A percentile compares a stretch with the other conserved stretches of the same genome.
Evolutionary conservation across 2,329 filamentous ascomycete species (phyloP).

Genomic region (Pezicula carpinea): DNA sequence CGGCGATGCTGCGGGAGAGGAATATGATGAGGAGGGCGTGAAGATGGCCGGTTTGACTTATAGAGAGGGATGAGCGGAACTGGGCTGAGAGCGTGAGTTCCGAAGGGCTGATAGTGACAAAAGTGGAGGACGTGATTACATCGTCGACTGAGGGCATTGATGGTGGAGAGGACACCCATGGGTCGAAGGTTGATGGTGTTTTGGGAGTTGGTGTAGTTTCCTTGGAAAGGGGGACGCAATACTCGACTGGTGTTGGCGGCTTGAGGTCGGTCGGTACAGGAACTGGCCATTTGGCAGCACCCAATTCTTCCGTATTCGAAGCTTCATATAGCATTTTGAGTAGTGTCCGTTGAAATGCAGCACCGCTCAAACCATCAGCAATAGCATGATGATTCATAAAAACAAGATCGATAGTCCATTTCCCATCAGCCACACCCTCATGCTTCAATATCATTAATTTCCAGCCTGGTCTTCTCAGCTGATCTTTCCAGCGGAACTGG

Average conservation of each 20-base stretch:
- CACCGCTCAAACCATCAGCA: constrained; percentile 14
- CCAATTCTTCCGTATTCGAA: not conserved
- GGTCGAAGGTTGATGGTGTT: not conserved
- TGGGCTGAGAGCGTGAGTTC: constrained; percentile 1
- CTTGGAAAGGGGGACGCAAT: constrained; percentile 1
- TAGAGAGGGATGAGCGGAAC: constrained; percentile 5
- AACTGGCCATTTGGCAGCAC: constrained; percentile 9
- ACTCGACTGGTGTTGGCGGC: constrained; percentile 7
- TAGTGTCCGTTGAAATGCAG: constrained; percentile 16
- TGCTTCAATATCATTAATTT: constrained; percentile 14
- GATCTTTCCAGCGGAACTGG: constrained; percentile 12
- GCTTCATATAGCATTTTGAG: constrained; percentile 8
- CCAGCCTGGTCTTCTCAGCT: constrained; percentile 15
- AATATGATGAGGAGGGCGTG: constrained; percentile 15
- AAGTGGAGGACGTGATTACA: not conserved
- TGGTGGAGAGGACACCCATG: constrained; percentile 4
- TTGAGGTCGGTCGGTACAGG: constrained; percentile 2
- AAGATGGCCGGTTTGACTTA: constrained; percentile 18
- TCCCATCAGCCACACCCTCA: not conserved
- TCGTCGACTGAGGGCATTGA: not conserved
- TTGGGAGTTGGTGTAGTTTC: not conserved
- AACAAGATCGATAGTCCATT: constrained; percentile 11
- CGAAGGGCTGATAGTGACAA: constrained; percentile 5
- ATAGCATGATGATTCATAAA: constrained; percentile 17
- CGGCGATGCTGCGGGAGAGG: constrained; percentile 8